Evolutionary conservation across 139 green algal genomes (phyloP).

Genomic region (Micractinium sp.): DNA sequence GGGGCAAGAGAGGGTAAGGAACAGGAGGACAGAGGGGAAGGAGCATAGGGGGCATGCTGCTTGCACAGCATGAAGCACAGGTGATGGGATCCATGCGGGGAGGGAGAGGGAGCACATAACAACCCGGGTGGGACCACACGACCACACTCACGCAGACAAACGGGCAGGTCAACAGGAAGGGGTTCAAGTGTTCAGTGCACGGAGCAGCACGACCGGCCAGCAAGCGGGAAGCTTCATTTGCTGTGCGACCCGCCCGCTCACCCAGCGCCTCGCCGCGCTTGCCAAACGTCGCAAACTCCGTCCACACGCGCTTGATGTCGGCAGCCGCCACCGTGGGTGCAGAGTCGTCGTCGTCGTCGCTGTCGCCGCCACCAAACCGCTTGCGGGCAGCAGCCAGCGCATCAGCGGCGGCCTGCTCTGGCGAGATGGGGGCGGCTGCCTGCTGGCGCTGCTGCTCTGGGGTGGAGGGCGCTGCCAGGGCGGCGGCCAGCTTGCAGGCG

Average conservation of each 20-base stretch:
- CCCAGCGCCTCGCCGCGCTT: constrained; percentile 2
- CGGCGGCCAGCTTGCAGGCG: background rate
- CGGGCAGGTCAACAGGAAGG: too few species aligned
- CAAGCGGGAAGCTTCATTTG: background rate
- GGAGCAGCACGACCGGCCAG: background rate
- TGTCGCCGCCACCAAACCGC: constrained; percentile 14
- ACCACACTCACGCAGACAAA: background rate
- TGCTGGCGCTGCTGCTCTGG: background rate
- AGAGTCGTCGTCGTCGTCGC: background rate
- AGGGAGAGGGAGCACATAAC: background rate
- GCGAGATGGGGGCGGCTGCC: background rate
- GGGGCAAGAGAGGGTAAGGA: background rate
- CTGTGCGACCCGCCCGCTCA: background rate
- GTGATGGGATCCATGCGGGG: too few species aligned
- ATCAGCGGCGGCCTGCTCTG: background rate
- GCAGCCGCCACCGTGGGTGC: background rate
- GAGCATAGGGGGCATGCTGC: background rate
- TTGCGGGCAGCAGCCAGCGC: background rate
- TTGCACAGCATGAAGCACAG: background rate
- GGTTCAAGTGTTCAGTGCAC: too few species aligned
- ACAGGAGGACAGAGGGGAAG: background rate
- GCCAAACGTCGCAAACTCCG: constrained; percentile 21
- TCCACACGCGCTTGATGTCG: constrained; percentile 10
- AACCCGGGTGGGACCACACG: background rate
- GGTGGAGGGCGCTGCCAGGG: background rate